Percentiles rank a stretch among this genome's conserved stretches.
Evolutionary conservation across 75 land plant species (phyloP).

Genomic region (Cupressus sempervirens): DNA sequence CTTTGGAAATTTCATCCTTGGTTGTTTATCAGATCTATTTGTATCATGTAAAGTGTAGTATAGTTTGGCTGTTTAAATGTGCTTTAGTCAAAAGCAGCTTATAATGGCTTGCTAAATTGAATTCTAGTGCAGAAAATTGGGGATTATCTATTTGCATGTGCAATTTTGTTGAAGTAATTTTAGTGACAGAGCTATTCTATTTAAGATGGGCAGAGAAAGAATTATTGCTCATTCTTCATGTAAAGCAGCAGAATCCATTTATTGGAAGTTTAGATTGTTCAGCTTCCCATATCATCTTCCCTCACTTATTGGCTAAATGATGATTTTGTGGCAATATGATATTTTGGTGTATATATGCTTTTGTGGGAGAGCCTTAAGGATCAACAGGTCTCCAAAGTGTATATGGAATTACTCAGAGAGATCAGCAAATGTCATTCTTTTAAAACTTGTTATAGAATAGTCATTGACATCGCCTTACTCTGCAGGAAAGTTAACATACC

Average conservation of each 20-base stretch:
- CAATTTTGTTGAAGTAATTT: slow-evolving; percentile 9
- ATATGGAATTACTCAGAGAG: neutral
- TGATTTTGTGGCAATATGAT: neutral
- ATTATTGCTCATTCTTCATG: neutral
- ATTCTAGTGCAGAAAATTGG: slow-evolving; percentile 9
- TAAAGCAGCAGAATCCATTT: neutral
- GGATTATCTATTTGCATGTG: slow-evolving; percentile 6
- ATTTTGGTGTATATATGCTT: neutral
- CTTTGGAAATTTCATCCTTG: neutral
- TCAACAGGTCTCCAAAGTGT: neutral
- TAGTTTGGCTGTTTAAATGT: slow-evolving; percentile 1
- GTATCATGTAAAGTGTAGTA: slow-evolving; percentile 13
- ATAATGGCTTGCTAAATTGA: slow-evolving; percentile 6
- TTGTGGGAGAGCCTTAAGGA: slow-evolving; percentile 4
- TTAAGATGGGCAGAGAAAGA: slow-evolving; percentile 5
- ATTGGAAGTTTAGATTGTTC: neutral
- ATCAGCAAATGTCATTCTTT: neutral
- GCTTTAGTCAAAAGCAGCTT: slow-evolving; percentile 5
- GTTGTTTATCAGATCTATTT: slow-evolving; percentile 7
- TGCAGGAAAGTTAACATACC: neutral
- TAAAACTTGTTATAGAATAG: neutral
- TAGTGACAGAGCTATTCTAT: neutral
- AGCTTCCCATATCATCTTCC: neutral
- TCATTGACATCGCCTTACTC: neutral
- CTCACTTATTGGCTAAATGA: neutral